phyloP scores from a whole-genome alignment of 441 rosid species.

The Flueggea neowawraea region DNA sequence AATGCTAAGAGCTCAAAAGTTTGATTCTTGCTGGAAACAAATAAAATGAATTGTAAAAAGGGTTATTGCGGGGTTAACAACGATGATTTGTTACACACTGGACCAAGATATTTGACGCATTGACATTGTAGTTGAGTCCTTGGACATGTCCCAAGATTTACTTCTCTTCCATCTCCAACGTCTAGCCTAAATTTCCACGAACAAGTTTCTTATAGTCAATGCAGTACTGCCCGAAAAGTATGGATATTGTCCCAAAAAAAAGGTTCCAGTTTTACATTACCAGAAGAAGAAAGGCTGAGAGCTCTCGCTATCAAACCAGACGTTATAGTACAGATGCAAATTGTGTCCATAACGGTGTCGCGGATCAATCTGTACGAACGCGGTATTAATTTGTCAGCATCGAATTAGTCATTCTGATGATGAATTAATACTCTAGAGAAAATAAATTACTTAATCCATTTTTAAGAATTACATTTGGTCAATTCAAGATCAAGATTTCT shows the following conservation, averaged over 20 bases:
- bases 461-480: no score
- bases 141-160: slow-evolving; percentile 70
- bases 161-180: slow-evolving; percentile 90
- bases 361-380: slow-evolving; percentile 72
- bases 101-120: slow-evolving; percentile 94
- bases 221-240: no score
- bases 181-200: slow-evolving; percentile 68
- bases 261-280: slow-evolving; percentile 28
- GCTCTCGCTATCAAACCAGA: slow-evolving; percentile 83
- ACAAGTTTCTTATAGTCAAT: background rate
- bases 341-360: slow-evolving; percentile 98
- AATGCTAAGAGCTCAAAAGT: no score
- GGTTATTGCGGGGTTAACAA: background rate
- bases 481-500: no score
- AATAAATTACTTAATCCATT: no score
- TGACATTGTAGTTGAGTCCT: slow-evolving; percentile 68
- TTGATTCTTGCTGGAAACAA: no score
- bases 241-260: no score
- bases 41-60: no score
- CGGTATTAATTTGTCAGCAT: no score
- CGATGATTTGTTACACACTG: slow-evolving; percentile 36
- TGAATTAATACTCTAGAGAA: no score
- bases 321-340: slow-evolving; percentile 68
- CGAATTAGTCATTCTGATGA: no score
- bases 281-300: slow-evolving; percentile 95